Conservation (phyloP, 176 grass and related monocot genomes). For the Phoenix roebelenii region DNA sequence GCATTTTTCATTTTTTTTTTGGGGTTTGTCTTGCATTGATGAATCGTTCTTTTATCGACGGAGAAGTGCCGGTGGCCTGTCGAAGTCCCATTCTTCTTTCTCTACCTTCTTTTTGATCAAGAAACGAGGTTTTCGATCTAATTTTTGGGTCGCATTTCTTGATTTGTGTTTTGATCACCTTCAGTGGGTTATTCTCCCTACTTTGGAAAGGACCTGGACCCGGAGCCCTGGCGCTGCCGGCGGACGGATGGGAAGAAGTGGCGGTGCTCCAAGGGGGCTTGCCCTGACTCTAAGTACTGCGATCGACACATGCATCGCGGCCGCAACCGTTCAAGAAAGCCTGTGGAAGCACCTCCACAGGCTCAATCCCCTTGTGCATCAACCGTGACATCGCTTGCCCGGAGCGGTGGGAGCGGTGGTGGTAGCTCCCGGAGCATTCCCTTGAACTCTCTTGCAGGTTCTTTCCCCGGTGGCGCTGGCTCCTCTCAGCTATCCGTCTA, state of each 20-base stretch:
- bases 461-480: constrained; percentile 14
- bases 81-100: not conserved
- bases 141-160: too few relatives aligned
- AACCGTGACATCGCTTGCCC: not conserved
- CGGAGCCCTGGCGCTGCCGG: constrained; percentile 80
- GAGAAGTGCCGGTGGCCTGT: too few relatives aligned
- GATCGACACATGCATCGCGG: constrained; percentile 96
- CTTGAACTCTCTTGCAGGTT: constrained; percentile 7
- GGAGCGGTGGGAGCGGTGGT: constrained; percentile 5
- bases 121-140: not conserved
- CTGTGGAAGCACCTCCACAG: constrained; percentile 75
- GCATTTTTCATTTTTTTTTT: too few relatives aligned
- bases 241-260: constrained; percentile 95
- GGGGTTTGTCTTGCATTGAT: too few relatives aligned
- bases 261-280: constrained; percentile 87
- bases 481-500: not conserved
- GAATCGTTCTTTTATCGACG: too few relatives aligned
- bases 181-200: constrained; percentile 63
- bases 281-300: constrained; percentile 92
- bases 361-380: constrained; percentile 9
- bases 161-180: not conserved
- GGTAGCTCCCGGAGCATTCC: not conserved
- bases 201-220: constrained; percentile 84
- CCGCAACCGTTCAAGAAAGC: constrained; percentile 98
- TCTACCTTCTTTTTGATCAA: not conserved